Percentiles rank a stretch among this genome's conserved stretches.
These are phyloP conservation scores for Blastobotrys muscicola DNA, from an alignment of 805 yeast genomes.

Conservation along the genomic window DNA sequence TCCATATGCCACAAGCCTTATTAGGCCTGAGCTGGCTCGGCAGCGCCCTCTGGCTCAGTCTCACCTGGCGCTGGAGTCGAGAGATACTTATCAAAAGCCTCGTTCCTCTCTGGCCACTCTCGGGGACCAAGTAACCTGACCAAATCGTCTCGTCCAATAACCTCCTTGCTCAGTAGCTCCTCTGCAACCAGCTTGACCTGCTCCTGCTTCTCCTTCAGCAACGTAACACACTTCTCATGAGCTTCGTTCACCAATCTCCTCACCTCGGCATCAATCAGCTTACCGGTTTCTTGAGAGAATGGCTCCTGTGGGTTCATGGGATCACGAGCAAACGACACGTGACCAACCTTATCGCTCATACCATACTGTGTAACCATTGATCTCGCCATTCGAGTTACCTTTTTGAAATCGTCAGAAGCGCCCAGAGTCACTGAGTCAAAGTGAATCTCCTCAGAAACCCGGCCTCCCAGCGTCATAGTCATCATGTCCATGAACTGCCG, in stretches of 20 bases:
- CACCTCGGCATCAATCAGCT: conserved; percentile 58
- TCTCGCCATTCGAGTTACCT: conserved; percentile 80
- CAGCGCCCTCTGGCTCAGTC: neutral
- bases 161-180: conserved; percentile 61
- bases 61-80: neutral
- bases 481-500: conserved; percentile 74
- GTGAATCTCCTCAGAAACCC: conserved; percentile 85
- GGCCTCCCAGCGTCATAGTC: conserved; percentile 92
- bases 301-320: conserved; percentile 39
- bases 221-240: conserved; percentile 46
- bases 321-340: conserved; percentile 40
- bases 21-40: neutral
- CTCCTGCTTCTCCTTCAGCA: conserved; percentile 48
- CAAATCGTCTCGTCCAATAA: conserved; percentile 76
- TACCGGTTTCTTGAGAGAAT: conserved; percentile 65
- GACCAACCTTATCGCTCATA: conserved; percentile 77
- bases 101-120: conserved; percentile 70
- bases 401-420: conserved; percentile 86
- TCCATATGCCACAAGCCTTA: too few relatives aligned
- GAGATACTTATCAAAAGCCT: conserved; percentile 83
- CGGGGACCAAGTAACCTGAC: conserved; percentile 65
- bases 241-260: conserved; percentile 58
- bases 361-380: conserved; percentile 85
- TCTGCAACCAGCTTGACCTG: conserved; percentile 67
- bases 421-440: conserved; percentile 85